Evolutionary conservation across 495 filamentous ascomycete species (phyloP).

Genomic region (Penicillium manginii): DNA sequence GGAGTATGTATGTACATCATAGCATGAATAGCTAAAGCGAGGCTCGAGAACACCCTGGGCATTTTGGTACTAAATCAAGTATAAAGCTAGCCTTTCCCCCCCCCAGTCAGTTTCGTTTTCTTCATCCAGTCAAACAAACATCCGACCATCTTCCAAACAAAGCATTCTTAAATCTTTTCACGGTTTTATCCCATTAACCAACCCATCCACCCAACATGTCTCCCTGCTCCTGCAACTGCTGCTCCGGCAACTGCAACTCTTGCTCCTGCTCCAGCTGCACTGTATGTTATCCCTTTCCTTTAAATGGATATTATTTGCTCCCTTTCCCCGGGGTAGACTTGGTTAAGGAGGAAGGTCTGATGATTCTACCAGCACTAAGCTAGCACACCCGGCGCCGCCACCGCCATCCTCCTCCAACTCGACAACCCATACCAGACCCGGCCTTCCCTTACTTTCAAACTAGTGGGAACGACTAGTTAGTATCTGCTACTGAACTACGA

Average conservation of each 20-base stretch:
- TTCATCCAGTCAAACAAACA: neutral
- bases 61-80: conserved; percentile 8
- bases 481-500: too few species aligned
- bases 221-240: conserved; percentile 53
- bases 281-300: conserved; percentile 27
- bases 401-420: conserved; percentile 32
- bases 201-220: conserved; percentile 38
- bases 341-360: conserved; percentile 19
- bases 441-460: conserved; percentile 30
- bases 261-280: conserved; percentile 47
- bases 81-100: conserved; percentile 22
- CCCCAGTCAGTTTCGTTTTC: neutral
- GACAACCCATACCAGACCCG: conserved; percentile 31
- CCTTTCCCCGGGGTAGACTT: neutral
- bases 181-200: conserved; percentile 19
- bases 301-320: neutral
- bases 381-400: conserved; percentile 21
- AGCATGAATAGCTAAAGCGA: neutral
- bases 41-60: neutral
- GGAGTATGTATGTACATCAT: neutral
- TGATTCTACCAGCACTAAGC: conserved; percentile 33
- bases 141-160: conserved; percentile 7
- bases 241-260: conserved; percentile 45
- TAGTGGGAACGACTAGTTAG: conserved; percentile 8
- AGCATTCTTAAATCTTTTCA: conserved; percentile 9